Percentiles rank a stretch among this genome's conserved stretches.
phyloP scores from a whole-genome alignment of 805 yeast genomes.

The Candida dajiaensis region DNA sequence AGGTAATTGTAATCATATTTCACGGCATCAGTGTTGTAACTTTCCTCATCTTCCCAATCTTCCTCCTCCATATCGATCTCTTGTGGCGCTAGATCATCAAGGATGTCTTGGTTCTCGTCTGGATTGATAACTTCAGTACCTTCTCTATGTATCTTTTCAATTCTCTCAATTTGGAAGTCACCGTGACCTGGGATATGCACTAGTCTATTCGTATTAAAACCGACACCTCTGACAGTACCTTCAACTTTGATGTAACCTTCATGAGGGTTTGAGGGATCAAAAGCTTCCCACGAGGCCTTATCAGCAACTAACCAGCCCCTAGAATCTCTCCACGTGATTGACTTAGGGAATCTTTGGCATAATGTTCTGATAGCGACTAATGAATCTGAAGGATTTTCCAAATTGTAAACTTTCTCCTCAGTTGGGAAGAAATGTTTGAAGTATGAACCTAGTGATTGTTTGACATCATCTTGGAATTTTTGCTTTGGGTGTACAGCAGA shows the following conservation, averaged over 20 bases:
- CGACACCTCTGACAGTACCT: conserved; percentile 85
- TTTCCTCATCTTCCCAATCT: conserved; percentile 31
- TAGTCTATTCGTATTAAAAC: conserved; percentile 69
- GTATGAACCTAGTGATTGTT: conserved; percentile 58
- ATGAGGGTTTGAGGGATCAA: conserved; percentile 20
- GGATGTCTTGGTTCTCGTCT: conserved; percentile 43
- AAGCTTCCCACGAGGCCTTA: conserved; percentile 36
- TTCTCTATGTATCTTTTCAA: conserved; percentile 44
- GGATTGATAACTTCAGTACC: conserved; percentile 27
- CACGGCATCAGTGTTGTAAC: conserved; percentile 23
- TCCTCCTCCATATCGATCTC: conserved; percentile 44
- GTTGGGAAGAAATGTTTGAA: conserved; percentile 75
- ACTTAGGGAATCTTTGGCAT: conserved; percentile 83
- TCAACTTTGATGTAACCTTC: conserved; percentile 51
- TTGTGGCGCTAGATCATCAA: conserved; percentile 56
- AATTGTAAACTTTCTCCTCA: conserved; percentile 68
- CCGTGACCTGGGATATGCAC: conserved; percentile 89
- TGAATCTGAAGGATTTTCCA: conserved; percentile 67
- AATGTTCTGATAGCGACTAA: conserved; percentile 64
- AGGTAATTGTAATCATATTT: conserved; percentile 36
- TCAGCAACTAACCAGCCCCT: conserved; percentile 86
- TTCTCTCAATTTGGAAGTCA: conserved; percentile 69
- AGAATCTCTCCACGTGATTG: conserved; percentile 87
- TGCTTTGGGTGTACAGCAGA: conserved; percentile 61
- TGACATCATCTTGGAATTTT: conserved; percentile 68